These are phyloP conservation scores for Thermochaetoides dissita DNA, from an alignment of 2,329 filamentous ascomycete species.

Conservation along the genomic window DNA sequence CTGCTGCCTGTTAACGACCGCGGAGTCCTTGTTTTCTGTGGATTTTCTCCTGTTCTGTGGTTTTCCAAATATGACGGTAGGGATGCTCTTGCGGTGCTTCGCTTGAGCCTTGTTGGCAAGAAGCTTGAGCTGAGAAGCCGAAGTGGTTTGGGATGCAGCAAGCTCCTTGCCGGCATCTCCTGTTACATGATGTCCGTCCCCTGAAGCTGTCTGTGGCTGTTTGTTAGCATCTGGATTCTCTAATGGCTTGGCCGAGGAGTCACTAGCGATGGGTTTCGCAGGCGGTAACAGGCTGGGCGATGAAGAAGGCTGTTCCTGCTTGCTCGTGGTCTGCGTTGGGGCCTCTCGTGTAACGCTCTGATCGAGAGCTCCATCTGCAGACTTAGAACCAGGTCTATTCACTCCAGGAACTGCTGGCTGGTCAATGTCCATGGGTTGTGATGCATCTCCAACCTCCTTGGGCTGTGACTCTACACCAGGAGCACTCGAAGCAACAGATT, in stretches of 20 bases:
- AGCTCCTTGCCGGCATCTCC: neutral
- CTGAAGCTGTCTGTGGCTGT: neutral
- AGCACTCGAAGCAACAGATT: too few relatives aligned
- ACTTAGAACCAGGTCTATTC: too few relatives aligned
- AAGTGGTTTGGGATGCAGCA: conserved; percentile 2
- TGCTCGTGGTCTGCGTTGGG: neutral
- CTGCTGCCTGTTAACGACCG: conserved; percentile 28
- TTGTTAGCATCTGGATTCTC: neutral
- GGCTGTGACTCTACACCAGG: neutral
- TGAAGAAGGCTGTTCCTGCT: neutral
- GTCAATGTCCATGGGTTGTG: conserved; percentile 8
- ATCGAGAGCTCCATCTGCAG: too few relatives aligned
- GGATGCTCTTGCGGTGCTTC: conserved; percentile 51
- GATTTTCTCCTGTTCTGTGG: conserved; percentile 30
- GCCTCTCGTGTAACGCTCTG: neutral
- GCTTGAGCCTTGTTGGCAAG: conserved; percentile 32
- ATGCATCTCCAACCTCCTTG: neutral
- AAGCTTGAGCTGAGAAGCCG: conserved; percentile 9
- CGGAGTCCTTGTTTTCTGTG: conserved; percentile 28
- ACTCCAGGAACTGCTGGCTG: neutral
- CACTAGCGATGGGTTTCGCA: neutral
- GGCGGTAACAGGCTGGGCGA: neutral
- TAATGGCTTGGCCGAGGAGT: neutral
- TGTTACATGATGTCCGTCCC: neutral
- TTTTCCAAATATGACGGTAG: conserved; percentile 67